These are phyloP conservation scores for Pistacia atlantica DNA, from an alignment of 345 rosid species.

Conservation along the genomic window DNA sequence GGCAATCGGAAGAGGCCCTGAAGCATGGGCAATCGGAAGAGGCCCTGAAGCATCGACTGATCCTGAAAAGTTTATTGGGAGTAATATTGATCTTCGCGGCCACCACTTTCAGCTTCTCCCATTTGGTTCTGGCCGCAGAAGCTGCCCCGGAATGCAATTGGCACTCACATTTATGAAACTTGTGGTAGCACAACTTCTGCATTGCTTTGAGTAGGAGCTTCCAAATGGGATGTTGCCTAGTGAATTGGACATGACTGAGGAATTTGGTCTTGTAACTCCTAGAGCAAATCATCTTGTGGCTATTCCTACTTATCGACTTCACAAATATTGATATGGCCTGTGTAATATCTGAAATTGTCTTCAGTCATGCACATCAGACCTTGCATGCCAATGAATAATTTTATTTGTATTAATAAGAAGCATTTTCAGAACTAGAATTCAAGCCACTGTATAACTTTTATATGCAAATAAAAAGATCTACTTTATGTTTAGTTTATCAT, in stretches of 20 bases:
- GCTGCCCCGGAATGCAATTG: slow-evolving; percentile 49
- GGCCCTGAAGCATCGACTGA: slow-evolving; percentile 39
- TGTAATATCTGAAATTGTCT: not conserved
- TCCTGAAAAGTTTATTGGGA: slow-evolving; percentile 33
- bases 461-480: too few relatives aligned
- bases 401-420: too few relatives aligned
- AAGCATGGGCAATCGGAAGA: slow-evolving; percentile 47
- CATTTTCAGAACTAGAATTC: not conserved
- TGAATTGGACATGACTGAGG: slow-evolving; percentile 49
- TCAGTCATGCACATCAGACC: not conserved
- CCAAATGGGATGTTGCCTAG: slow-evolving; percentile 23
- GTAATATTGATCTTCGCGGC: slow-evolving; percentile 34
- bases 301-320: slow-evolving; percentile 35
- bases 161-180: slow-evolving; percentile 34
- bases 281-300: slow-evolving; percentile 43
- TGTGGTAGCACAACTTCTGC: slow-evolving; percentile 44
- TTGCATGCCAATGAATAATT: not conserved
- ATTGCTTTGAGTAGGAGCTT: slow-evolving; percentile 59
- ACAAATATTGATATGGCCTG: not conserved
- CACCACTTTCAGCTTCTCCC: slow-evolving; percentile 48
- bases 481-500: too few relatives aligned
- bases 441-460: not conserved
- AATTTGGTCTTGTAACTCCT: slow-evolving; percentile 33
- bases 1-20: slow-evolving; percentile 49
- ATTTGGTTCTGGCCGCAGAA: slow-evolving; percentile 46